Percentiles rank a stretch among this genome's conserved stretches.
Conservation (phyloP, 192 early-diverging fungal genomes). For the Rhizoclosmatium sp. region DNA sequence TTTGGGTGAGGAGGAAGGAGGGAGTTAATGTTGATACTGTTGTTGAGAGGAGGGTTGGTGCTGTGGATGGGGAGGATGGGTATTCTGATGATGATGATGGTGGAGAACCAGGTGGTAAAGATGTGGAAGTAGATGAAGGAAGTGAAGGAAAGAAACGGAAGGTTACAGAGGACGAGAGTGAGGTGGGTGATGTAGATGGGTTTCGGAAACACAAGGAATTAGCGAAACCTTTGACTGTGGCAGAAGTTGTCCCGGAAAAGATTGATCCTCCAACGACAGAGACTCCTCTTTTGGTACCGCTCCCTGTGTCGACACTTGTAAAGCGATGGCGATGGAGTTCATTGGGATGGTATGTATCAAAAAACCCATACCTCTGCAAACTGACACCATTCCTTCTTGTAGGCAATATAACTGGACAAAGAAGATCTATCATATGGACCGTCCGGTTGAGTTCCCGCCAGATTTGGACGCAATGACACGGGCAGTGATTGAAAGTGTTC, state of each 20-base stretch:
- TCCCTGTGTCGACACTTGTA: conserved; percentile 38
- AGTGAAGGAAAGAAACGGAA: background rate
- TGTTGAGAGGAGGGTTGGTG: conserved; percentile 5
- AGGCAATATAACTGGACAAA: conserved; percentile 66
- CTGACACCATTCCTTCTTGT: background rate
- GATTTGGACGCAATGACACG: conserved; percentile 66
- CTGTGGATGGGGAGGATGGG: background rate
- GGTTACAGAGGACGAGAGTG: background rate
- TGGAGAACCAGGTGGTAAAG: background rate
- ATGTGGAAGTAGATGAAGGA: background rate
- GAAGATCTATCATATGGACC: conserved; percentile 80
- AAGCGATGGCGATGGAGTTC: conserved; percentile 56
- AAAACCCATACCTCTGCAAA: background rate
- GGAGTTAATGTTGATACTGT: conserved; percentile 16
- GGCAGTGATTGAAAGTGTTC: conserved; percentile 71
- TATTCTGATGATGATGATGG: conserved; percentile 18
- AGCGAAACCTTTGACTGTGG: background rate
- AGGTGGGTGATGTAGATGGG: background rate
- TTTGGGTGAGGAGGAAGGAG: background rate
- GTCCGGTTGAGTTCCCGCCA: conserved; percentile 72
- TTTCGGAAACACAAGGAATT: background rate
- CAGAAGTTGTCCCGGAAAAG: background rate
- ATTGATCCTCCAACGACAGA: conserved; percentile 54
- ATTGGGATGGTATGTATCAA: conserved; percentile 48
- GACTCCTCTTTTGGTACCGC: conserved; percentile 37